Conservation (phyloP, 306 rosid species). For the Bauhinia variegata region DNA sequence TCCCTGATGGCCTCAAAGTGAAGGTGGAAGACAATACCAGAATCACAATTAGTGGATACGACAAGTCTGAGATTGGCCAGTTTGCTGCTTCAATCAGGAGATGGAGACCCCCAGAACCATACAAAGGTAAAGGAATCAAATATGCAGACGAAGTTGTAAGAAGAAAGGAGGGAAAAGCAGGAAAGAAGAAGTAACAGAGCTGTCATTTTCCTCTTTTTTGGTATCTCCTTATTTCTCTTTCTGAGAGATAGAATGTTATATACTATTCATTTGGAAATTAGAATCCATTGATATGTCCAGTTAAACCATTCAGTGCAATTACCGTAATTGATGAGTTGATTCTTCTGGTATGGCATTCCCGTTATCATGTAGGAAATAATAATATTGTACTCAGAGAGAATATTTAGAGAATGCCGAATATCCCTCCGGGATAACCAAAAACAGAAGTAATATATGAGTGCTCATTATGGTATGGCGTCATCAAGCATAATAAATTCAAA, state of each 20-base stretch:
- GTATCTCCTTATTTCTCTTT: constrained; percentile 21
- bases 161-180: constrained; percentile 96
- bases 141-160: constrained; percentile 88
- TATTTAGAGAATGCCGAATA: too few relatives aligned
- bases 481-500: too few relatives aligned
- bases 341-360: too few relatives aligned
- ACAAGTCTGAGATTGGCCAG: constrained; percentile 84
- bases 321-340: too few relatives aligned
- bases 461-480: too few relatives aligned
- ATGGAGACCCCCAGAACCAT: constrained; percentile 99
- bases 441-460: too few relatives aligned
- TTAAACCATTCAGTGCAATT: too few relatives aligned
- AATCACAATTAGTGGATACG: constrained; percentile 80
- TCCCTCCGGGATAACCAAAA: too few relatives aligned
- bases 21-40: constrained; percentile 94
- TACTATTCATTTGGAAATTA: constrained; percentile 14
- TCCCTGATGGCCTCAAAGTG: constrained; percentile 73
- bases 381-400: too few relatives aligned
- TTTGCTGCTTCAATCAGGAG: constrained; percentile 86
- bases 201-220: constrained; percentile 29
- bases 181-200: constrained; percentile 74
- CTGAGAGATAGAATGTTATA: constrained; percentile 37
- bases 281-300: constrained; percentile 3
- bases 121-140: constrained; percentile 96
- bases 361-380: too few relatives aligned